Evolutionary conservation across 495 filamentous ascomycete species (phyloP), one percentile per base, ranked within the genome.

Genomic region (Achaetomiella virescens): DNA sequence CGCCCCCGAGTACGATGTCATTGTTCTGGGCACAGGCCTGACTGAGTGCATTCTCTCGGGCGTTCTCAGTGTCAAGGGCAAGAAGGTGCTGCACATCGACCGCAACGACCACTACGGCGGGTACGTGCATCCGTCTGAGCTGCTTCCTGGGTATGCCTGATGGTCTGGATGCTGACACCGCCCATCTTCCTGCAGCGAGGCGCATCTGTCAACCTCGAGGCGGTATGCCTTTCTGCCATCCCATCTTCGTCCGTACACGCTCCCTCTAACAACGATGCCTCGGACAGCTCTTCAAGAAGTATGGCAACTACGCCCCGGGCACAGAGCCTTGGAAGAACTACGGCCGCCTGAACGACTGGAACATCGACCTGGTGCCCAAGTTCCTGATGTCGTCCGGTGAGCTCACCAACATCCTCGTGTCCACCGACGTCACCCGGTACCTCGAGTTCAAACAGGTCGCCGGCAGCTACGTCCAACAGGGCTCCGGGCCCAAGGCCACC

Each of bases 51-150:
- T 98, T 62, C 85, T 98, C 60, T 96, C 91, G 62, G 93, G 93
- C 70, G 93, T 98, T 57, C 80, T 98, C 70, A 96, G 92, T 75
- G 95, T 97, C 54, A 96, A 97, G 78, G 93, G 93, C 59, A 93
- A 95, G 80, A 97, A 97, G 77, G 95, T 98, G 55, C 81, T 98
- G 56, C 95, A 98, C 77, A 97, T 98, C 68, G 93, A 98, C 75
- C 86, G 93, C 73, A 97, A 97, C 72, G 91, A 96, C 68, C 91
- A 97, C 76, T 98, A 98, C 72, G 93, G 93, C 81, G 95, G 90
- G 91, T 95, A 72, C 60, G 88, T 82, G 48, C 31, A 38, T 44
- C 46, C 48, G 38, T 31, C 27, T 31, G 27, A 31, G 4, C 27
- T 31, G 27, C 27, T 4, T 31, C 9, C 27, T 31, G 27, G 27